These are phyloP conservation scores for Trichomonascaceae sp. DNA, from an alignment of 1,139 yeast species.

Conservation along the genomic window DNA sequence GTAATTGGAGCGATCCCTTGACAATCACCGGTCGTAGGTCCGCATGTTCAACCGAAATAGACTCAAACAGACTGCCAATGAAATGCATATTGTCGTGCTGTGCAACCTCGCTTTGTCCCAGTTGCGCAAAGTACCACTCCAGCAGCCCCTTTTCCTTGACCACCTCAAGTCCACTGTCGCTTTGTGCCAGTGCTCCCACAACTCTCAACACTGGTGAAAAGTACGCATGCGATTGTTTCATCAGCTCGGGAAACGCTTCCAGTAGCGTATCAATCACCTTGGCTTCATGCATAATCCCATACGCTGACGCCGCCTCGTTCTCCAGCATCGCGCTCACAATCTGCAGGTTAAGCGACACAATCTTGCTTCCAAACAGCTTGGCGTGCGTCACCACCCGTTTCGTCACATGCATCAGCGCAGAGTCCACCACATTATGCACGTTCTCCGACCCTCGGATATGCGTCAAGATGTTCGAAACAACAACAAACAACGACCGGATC, in stretches of 20 bases:
- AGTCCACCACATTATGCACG: conserved; percentile 73
- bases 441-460: conserved; percentile 68
- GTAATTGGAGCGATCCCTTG: conserved; percentile 35
- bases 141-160: conserved; percentile 12
- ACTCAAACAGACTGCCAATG: conserved; percentile 67
- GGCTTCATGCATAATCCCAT: conserved; percentile 67
- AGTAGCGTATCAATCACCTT: conserved; percentile 55
- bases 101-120: conserved; percentile 10
- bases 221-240: conserved; percentile 41
- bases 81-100: conserved; percentile 29
- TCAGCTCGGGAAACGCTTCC: conserved; percentile 36
- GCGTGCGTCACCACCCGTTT: conserved; percentile 49
- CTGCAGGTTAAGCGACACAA: conserved; percentile 53
- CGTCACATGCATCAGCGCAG: conserved; percentile 54
- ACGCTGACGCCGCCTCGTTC: conserved; percentile 77
- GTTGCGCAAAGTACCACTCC: conserved; percentile 9
- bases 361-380: conserved; percentile 50
- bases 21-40: conserved; percentile 49
- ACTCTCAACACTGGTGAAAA: conserved; percentile 58
- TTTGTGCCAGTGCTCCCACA: conserved; percentile 73
- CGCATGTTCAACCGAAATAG: conserved; percentile 73
- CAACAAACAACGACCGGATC: conserved; percentile 35
- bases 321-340: conserved; percentile 65
- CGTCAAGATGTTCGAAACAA: conserved; percentile 51
- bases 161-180: conserved; percentile 53